phyloP scores from a whole-genome alignment of 768 basidiomycete genomes.

The Phanerochaete carnosa region DNA sequence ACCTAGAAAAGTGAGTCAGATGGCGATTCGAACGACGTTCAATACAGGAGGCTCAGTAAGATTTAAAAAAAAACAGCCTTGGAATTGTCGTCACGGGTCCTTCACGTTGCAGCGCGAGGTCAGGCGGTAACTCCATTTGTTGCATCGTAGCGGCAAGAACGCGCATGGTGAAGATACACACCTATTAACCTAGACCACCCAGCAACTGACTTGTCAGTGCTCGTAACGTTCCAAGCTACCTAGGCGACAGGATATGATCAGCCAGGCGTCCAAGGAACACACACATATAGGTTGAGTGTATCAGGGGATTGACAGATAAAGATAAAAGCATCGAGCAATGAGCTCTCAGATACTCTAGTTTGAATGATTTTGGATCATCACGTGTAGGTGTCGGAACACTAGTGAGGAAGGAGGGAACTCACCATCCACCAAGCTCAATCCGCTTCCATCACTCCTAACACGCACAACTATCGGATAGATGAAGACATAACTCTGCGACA shows the following conservation, averaged over 20 bases:
- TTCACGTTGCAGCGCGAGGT: constrained; percentile 37
- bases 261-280: neutral
- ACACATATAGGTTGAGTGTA: constrained; percentile 6
- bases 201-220: neutral
- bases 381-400: constrained; percentile 11
- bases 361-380: constrained; percentile 70
- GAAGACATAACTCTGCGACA: neutral
- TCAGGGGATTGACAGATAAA: constrained; percentile 68
- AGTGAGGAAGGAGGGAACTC: constrained; percentile 1
- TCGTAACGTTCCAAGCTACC: neutral
- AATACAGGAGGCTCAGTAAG: constrained; percentile 43
- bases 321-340: constrained; percentile 63
- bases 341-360: constrained; percentile 93
- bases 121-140: constrained; percentile 87
- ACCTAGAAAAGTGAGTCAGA: neutral
- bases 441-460: neutral
- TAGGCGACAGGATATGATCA: neutral
- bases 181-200: neutral
- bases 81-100: constrained; percentile 67
- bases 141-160: constrained; percentile 44
- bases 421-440: constrained; percentile 9
- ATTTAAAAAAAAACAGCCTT: constrained; percentile 78
- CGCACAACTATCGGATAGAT: neutral
- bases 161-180: neutral
- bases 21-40: neutral